These are phyloP conservation scores for Daucus carota DNA, from an alignment of 129 eudicot species.

Conservation along the genomic window DNA sequence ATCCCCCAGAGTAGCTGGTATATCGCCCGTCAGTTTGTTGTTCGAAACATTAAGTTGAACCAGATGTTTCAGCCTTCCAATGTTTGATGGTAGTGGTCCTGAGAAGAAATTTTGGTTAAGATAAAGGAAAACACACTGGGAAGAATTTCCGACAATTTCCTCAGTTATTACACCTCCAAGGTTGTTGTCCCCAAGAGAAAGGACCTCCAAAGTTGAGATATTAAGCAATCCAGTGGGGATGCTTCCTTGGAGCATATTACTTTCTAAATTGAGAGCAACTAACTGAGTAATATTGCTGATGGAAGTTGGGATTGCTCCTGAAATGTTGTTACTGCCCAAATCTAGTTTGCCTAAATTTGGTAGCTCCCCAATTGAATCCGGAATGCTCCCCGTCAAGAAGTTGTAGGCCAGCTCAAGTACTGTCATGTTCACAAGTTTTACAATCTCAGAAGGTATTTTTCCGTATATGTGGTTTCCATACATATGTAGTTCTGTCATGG, in stretches of 20 bases:
- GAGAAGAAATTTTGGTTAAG: no score
- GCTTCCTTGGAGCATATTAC: no score
- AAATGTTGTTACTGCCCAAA: neutral
- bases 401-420: no score
- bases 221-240: no score
- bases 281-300: no score
- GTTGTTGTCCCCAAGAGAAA: no score
- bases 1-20: neutral
- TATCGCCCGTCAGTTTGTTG: no score
- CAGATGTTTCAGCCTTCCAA: neutral
- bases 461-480: slow-evolving; percentile 8
- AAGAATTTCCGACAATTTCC: neutral
- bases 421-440: slow-evolving; percentile 11
- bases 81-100: neutral
- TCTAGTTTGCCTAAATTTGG: neutral
- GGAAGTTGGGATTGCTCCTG: slow-evolving; percentile 10
- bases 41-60: neutral
- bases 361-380: neutral
- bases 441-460: neutral
- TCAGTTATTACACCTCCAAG: no score
- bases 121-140: no score
- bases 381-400: slow-evolving; percentile 1
- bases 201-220: no score
- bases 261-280: no score
- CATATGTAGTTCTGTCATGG: neutral